Evolutionary conservation across 2,329 filamentous ascomycete species (phyloP), one percentile per base, ranked within the genome.

Genomic region (Fusarium buharicum): DNA sequence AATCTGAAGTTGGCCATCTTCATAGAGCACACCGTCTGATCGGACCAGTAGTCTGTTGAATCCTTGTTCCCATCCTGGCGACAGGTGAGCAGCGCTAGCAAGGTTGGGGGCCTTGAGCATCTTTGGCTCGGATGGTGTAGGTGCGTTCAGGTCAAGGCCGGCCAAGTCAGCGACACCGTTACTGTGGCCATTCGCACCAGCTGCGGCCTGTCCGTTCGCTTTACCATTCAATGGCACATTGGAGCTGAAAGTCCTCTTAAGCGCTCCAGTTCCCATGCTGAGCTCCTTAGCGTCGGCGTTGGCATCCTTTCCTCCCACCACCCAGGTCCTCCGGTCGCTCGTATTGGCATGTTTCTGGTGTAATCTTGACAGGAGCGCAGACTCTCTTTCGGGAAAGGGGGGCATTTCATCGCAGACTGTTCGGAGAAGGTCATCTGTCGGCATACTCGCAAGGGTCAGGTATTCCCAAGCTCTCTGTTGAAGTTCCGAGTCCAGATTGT

Each of bases 341-440:
- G 92, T 95, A 59, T 90, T 91, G 43, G 90, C 91, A 71, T 96
- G 93, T 79, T 96, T 98, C 77, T 97, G 93, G 77, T 99, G 94
- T 45, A 99, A 83, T 55, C 95, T 86, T 34, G 94, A 97, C 11
- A 99, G 82, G 24, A 99, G 81, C 2, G 95, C 94, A 6, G 95
- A 98, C 55, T 96, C 89, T 58, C 96, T 84, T 75, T 99, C 93
- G 0, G 95, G 96, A 78, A 98, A 99, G 0, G 95, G 93, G 3
- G 95, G 95, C 96, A 99, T 99, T 75, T 99, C 95, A 69, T 99
- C 95, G 75, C 93, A 97, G 6, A 99, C 89, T 0, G 95, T 98
- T 47, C 95, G 87, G 12, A 99, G 82, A 7, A 99, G 84, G 65
- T 98, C 93, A 70, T 99, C 95, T 0, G 92, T 92, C 1, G 92